Base-by-base conservation (phyloP, 2,329 filamentous ascomycete species). In the Ustulina deusta region DNA sequence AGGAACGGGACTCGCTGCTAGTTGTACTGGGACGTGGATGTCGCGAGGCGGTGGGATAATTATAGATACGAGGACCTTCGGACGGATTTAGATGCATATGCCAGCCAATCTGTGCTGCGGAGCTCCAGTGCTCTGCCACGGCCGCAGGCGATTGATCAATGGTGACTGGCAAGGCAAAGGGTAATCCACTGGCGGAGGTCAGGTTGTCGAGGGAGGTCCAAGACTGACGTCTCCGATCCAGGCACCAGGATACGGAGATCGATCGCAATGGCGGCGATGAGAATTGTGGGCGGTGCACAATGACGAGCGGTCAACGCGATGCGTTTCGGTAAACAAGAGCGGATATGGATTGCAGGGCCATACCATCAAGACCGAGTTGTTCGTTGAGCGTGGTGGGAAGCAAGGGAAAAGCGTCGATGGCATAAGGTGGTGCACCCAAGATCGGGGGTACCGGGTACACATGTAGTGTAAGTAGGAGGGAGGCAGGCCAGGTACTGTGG, bases 201-300 rank as follows among this genome's bases (percentile, higher is more conserved):
- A 51, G 56, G 65, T 59, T 61, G 55, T 64, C 58, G 46, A 58
- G 62, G 54, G 58, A 51, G 40, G 48, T 55, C 40, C 40, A 40
- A 57, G 32, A 54, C 52, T 36, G 56, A 58, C 60, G 48, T 49
- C 46, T 63, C 56, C 59, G 60, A 38, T 61, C 67, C 57, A 71
- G 67, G 67, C 69, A 68, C 58, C 67, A 61, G 46, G 36, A 68
- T 68, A 56, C 55, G 58, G 46, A 56, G 61, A 52, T 61, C 42
- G 61, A 52, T 61, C 42, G 67, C 49, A 61, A 44, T 32, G 56
- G 59, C 36, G 48, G 59, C 15, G 55, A 61, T 49, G 67, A 36
- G 29, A 52, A n/a, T 52, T 57, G 61, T 55, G 25, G n/a, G 29
- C 48, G 38, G 40, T 29, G 44, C 54, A 60, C 65, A 61, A 54